These are phyloP conservation scores for Groenewaldozyma salmanticensis DNA, from an alignment of 805 yeast species.

Conservation along the genomic window DNA sequence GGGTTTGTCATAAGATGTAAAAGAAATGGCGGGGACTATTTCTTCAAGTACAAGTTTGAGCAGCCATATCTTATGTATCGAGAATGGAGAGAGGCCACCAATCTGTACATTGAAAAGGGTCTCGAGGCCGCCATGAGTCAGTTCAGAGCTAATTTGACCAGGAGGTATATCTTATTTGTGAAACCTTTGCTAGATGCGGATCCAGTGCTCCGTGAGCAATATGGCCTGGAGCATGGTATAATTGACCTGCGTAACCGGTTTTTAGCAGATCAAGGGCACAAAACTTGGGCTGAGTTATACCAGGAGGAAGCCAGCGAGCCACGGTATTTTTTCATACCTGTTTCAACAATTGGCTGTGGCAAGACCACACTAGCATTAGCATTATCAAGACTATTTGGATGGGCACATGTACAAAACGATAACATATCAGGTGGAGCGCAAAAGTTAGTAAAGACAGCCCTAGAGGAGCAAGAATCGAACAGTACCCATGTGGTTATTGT, in stretches of 20 bases:
- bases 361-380: constrained; percentile 76
- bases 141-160: constrained; percentile 20
- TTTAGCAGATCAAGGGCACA: constrained; percentile 37
- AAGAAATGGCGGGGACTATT: constrained; percentile 38
- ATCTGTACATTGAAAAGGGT: constrained; percentile 35
- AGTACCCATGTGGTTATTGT: constrained; percentile 44
- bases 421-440: constrained; percentile 25
- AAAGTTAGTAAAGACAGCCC: constrained; percentile 17
- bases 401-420: constrained; percentile 81
- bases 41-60: constrained; percentile 90
- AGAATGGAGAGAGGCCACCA: constrained; percentile 82
- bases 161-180: constrained; percentile 59
- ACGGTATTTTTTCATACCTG: constrained; percentile 57
- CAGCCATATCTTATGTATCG: constrained; percentile 91
- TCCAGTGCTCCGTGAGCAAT: constrained; percentile 38
- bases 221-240: constrained; percentile 54
- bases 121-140: constrained; percentile 13
- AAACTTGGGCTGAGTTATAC: constrained; percentile 17
- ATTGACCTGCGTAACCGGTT: constrained; percentile 63
- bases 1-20: constrained; percentile 85
- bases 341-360: constrained; percentile 92
- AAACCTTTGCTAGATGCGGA: constrained; percentile 43
- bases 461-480: constrained; percentile 28
- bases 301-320: constrained; percentile 13
- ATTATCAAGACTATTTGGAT: constrained; percentile 45